Evolutionary conservation across 148 eudicot genomes (phyloP).

Genomic region (Dianthus caryophyllus): DNA sequence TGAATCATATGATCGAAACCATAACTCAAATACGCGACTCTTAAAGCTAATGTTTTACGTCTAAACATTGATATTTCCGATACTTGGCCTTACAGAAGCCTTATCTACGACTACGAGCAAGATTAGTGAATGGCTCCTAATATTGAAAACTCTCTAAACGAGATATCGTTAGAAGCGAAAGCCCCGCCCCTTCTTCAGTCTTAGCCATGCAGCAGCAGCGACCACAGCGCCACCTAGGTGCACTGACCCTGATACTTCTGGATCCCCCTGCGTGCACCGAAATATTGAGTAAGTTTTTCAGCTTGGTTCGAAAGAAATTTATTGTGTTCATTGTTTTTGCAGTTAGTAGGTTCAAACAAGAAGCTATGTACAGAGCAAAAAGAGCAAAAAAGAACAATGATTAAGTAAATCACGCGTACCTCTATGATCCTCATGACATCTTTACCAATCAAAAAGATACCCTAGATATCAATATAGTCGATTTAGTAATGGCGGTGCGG

Average conservation of each 20-base stretch:
- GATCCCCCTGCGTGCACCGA: slow-evolving; percentile 53
- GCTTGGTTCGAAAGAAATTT: neutral
- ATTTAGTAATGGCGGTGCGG: slow-evolving; percentile 15
- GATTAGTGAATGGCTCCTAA: neutral
- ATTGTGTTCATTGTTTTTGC: neutral
- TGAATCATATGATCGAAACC: no score
- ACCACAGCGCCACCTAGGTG: slow-evolving; percentile 83
- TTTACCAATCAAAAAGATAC: slow-evolving; percentile 61
- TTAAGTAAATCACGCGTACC: slow-evolving; percentile 34
- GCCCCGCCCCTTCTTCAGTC: slow-evolving; percentile 39
- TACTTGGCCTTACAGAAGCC: no score
- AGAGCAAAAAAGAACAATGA: neutral
- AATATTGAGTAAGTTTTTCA: neutral
- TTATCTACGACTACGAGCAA: neutral
- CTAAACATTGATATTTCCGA: no score
- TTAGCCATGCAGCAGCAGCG: slow-evolving; percentile 64
- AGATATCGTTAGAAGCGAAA: slow-evolving; percentile 29
- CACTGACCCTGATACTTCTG: slow-evolving; percentile 63
- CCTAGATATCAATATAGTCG: slow-evolving; percentile 37
- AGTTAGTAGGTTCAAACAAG: neutral
- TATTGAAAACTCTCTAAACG: neutral
- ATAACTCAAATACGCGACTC: no score
- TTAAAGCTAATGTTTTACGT: no score
- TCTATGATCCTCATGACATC: slow-evolving; percentile 59
- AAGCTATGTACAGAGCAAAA: neutral